Conservation (phyloP, 495 filamentous ascomycete species). For the Penicillium ochrochloron region DNA sequence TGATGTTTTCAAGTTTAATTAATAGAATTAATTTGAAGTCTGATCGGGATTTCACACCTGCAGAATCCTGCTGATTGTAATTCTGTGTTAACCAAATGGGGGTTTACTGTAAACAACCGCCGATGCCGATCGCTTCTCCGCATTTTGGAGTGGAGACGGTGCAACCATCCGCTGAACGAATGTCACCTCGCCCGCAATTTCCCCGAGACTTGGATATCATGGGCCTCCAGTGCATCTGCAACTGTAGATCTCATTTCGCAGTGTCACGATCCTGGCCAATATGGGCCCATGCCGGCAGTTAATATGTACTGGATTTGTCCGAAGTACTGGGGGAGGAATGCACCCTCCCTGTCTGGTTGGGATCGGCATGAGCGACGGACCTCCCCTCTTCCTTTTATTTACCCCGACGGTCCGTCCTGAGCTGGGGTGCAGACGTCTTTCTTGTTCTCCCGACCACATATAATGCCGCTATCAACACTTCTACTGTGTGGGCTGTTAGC, state of each 20-base stretch:
- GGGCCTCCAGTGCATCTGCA: background rate
- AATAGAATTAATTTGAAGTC: no score
- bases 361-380: constrained; percentile 28
- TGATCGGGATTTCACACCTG: no score
- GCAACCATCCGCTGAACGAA: constrained; percentile 29
- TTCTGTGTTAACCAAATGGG: no score
- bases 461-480: constrained; percentile 30
- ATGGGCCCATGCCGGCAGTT: background rate
- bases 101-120: no score
- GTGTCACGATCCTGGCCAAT: background rate
- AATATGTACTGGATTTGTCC: background rate
- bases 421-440: background rate
- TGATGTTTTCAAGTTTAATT: no score
- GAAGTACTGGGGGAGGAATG: constrained; percentile 21
- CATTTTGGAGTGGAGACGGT: constrained; percentile 30
- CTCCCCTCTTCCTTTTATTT: constrained; percentile 18
- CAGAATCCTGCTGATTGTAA: no score
- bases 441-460: background rate
- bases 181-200: constrained; percentile 32
- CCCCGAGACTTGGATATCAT: constrained; percentile 8
- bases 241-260: background rate
- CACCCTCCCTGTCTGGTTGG: constrained; percentile 27
- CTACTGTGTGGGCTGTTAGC: constrained; percentile 35
- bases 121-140: constrained; percentile 32
- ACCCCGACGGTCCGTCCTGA: constrained; percentile 1